A percentile compares a stretch with the other conserved stretches of the same genome.
Conservation (phyloP, 495 filamentous ascomycete species). For the Penicillium angulare region DNA sequence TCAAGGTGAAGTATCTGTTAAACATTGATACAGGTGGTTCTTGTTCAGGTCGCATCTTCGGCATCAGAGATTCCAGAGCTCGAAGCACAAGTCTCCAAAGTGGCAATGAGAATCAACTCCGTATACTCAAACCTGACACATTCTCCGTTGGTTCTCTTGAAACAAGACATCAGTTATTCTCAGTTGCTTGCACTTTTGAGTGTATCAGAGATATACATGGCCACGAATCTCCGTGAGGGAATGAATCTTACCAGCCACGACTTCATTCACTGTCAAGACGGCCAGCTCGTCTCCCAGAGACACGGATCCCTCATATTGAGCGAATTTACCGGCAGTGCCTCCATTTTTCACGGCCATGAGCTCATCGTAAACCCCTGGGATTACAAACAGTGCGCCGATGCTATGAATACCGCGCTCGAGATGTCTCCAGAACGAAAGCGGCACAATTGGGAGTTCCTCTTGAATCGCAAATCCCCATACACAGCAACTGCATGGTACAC, state of each 20-base stretch:
- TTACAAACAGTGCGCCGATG: conserved; percentile 73
- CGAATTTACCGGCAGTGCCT: conserved; percentile 89
- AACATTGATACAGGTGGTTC: conserved; percentile 57
- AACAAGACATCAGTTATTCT: conserved; percentile 81
- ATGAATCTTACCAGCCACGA: conserved; percentile 92
- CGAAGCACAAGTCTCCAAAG: conserved; percentile 76
- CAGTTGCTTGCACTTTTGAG: conserved; percentile 82
- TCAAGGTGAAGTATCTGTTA: no score
- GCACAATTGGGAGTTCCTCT: conserved; percentile 67
- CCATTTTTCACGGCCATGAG: conserved; percentile 65
- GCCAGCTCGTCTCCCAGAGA: conserved; percentile 59
- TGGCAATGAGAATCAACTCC: conserved; percentile 83
- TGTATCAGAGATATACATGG: conserved; percentile 80
- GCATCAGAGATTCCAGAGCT: conserved; percentile 76
- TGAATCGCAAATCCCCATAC: conserved; percentile 64
- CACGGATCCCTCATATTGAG: conserved; percentile 85
- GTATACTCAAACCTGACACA: conserved; percentile 77
- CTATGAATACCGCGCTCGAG: conserved; percentile 71
- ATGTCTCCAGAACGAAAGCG: conserved; percentile 70
- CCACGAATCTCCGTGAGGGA: conserved; percentile 83
- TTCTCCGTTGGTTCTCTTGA: conserved; percentile 81
- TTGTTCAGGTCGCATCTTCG: conserved; percentile 84
- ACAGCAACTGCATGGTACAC: conserved; percentile 76
- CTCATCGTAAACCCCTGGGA: conserved; percentile 91
- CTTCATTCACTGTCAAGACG: conserved; percentile 84